phyloP scores from a whole-genome alignment of 176 grass and related monocot species.

The Themeda triandra region DNA sequence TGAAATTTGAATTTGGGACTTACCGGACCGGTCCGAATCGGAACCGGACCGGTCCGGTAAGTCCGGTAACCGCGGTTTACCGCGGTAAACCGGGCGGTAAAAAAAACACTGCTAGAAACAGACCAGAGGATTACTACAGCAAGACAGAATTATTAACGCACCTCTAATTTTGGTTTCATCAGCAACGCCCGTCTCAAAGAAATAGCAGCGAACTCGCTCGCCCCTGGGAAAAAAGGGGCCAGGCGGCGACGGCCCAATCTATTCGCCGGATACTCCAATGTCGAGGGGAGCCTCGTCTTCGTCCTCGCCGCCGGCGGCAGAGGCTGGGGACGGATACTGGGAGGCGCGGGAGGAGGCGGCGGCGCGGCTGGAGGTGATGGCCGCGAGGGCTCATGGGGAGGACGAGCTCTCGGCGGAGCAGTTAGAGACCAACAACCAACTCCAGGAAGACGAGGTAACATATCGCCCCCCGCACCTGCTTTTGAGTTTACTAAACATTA shows the following conservation, averaged over 20 bases:
- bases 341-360: slow-evolving; percentile 19
- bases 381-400: slow-evolving; percentile 18
- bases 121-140: too few species aligned
- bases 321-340: slow-evolving; percentile 11
- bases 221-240: background rate
- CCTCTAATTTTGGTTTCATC: too few species aligned
- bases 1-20: too few species aligned
- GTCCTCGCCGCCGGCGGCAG: background rate
- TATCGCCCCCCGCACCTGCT: background rate
- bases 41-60: too few species aligned
- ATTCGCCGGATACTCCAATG: background rate
- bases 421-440: slow-evolving; percentile 36
- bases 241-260: background rate
- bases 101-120: too few species aligned
- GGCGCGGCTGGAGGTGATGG: slow-evolving; percentile 32
- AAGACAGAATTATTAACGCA: too few species aligned
- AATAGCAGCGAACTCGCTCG: too few species aligned
- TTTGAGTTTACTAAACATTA: background rate
- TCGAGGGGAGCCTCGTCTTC: background rate
- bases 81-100: too few species aligned
- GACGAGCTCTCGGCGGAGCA: slow-evolving; percentile 38
- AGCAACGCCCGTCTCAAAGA: too few species aligned
- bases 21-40: too few species aligned
- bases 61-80: too few species aligned
- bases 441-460: slow-evolving; percentile 56